These are phyloP conservation scores for Aureobasidium sp. DNA, from an alignment of 2,329 filamentous ascomycete species.

Conservation along the genomic window DNA sequence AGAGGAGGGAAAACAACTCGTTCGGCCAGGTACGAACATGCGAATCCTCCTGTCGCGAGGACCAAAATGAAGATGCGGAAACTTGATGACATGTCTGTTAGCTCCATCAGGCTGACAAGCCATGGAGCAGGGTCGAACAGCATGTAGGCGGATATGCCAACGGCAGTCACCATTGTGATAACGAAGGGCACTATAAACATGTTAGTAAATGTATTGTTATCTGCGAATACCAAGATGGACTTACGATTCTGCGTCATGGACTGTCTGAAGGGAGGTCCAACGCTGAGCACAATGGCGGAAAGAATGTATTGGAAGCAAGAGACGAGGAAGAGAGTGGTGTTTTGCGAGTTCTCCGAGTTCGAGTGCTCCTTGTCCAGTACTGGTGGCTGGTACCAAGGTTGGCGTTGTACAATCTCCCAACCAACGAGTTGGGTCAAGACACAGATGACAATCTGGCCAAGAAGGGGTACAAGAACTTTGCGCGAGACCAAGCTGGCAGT, in stretches of 20 bases:
- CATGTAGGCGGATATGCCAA: conserved; percentile 69
- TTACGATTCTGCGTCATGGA: conserved; percentile 69
- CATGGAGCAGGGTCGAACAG: conserved; percentile 63
- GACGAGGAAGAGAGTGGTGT: conserved; percentile 80
- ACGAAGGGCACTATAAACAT: conserved; percentile 65
- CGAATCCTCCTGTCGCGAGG: conserved; percentile 62
- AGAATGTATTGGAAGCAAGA: conserved; percentile 95
- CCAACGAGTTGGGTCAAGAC: conserved; percentile 67
- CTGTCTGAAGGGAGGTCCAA: conserved; percentile 81
- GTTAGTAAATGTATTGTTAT: conserved; percentile 17
- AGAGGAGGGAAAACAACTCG: conserved; percentile 59
- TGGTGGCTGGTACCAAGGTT: conserved; percentile 83
- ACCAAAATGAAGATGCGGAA: conserved; percentile 67
- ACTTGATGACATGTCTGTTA: conserved; percentile 64
- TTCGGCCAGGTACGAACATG: conserved; percentile 63
- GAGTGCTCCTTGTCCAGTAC: conserved; percentile 67
- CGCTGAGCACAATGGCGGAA: conserved; percentile 78
- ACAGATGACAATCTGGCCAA: conserved; percentile 81
- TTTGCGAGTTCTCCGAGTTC: conserved; percentile 86
- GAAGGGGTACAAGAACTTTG: conserved; percentile 80
- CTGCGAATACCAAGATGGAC: conserved; percentile 23
- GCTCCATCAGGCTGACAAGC: conserved; percentile 69
- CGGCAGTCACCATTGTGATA: conserved; percentile 59
- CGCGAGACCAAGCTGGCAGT: conserved; percentile 86
- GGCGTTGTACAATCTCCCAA: conserved; percentile 65